Percentiles rank a stretch among this genome's conserved stretches.
These are phyloP conservation scores for Paulownia fortunei DNA, from an alignment of 257 asterid genomes.

Conservation along the genomic window DNA sequence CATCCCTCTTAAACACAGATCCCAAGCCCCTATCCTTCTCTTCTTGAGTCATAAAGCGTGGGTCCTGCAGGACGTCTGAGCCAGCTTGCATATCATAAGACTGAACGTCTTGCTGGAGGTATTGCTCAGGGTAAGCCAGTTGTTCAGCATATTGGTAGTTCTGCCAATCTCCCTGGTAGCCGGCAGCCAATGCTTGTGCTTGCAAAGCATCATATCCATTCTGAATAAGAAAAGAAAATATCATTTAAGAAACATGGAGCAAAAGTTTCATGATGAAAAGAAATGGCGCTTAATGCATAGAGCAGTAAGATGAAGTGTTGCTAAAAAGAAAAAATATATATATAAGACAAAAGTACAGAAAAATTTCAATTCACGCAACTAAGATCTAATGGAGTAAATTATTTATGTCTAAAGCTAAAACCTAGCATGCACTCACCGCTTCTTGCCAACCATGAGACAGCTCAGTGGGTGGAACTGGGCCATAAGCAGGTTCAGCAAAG, in stretches of 20 bases:
- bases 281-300: neutral
- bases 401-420: constrained; percentile 18
- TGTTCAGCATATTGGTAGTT: constrained; percentile 90
- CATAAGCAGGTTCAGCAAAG: constrained; percentile 85
- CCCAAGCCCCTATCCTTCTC: constrained; percentile 99
- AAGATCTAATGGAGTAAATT: constrained; percentile 5
- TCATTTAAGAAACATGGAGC: constrained; percentile 10
- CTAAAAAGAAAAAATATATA: neutral
- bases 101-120: constrained; percentile 82
- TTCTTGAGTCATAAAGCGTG: constrained; percentile 91
- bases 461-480: constrained; percentile 93
- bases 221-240: constrained; percentile 43
- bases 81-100: constrained; percentile 74
- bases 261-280: neutral
- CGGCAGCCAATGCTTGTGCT: constrained; percentile 75
- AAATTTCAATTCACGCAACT: neutral
- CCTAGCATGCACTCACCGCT: constrained; percentile 52
- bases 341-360: neutral
- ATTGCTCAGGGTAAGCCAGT: constrained; percentile 86
- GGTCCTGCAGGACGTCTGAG: constrained; percentile 60
- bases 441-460: constrained; percentile 86
- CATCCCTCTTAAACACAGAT: constrained; percentile 97
- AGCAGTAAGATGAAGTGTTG: neutral
- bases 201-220: constrained; percentile 79
- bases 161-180: constrained; percentile 94